Base-by-base conservation (phyloP, 352 stramenopile genomes). In the Pythium aristosporum region DNA sequence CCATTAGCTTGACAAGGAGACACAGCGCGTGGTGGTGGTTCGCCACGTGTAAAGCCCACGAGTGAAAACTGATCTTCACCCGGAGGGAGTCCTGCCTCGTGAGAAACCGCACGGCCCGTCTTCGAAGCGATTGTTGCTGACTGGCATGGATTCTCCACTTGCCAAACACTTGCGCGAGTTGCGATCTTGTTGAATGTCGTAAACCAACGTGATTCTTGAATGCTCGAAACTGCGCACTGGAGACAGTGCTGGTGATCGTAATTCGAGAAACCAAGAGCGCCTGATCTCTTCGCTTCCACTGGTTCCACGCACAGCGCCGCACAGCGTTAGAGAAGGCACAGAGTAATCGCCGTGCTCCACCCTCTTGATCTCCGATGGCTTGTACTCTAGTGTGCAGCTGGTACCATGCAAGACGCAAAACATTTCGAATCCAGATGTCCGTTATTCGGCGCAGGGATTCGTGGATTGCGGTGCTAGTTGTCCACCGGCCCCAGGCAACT, bases 201-300 rank as follows among this genome's bases (percentile, higher is more conserved):
- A 18, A 2, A 3, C 51, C 34, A 10, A 67, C 30, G 12, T 52
- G 51, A 15, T 56, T 37, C 32, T 49, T 49, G 20, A 67, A 61
- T 5, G 43, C 28, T 16, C 47, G 36, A 5, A 67, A 10, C 30
- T 46, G 8, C 9, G 5, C 5, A 11, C 12, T 32, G 15, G 50
- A 28, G 6, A 18, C 34, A 3, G n/a, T 51, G 4, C 57, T n/a
- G 4, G 30, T 37, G 4, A 18, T 20, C 7, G 23, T 44, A 20
- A 57, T 23, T 13, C n/a, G 46, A 41, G 13, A 21, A 15, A 41
- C 18, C 13, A 61, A n/a, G 1, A 32, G 16, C 32, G 32, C 32
- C 11, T 36, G 43, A 34, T 61, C 61, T 20, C 44, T 42, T 43
- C 61, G 43, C 43, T 61, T 67, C 61, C 61, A 67, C 21, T 57